These are phyloP conservation scores for Lecanoromycetidae sp. DNA, from an alignment of 2,329 filamentous ascomycete species.

Conservation along the genomic window DNA sequence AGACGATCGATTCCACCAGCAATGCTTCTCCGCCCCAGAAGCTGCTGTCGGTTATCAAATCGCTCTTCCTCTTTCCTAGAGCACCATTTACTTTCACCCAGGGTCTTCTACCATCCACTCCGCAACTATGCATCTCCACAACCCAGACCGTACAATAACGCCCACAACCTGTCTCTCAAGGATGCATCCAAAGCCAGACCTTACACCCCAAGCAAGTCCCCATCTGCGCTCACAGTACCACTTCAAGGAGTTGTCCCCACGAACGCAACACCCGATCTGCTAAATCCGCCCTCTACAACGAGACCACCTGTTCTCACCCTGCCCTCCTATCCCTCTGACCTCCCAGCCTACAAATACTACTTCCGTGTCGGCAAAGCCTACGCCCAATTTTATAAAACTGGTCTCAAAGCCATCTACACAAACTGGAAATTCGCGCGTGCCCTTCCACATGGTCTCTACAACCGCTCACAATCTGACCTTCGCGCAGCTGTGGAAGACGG, in stretches of 20 bases:
- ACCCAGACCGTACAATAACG: neutral
- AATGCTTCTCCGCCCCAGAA: neutral
- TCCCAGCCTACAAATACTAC: conserved; percentile 37
- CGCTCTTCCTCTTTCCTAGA: neutral
- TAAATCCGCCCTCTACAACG: conserved; percentile 44
- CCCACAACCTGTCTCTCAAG: too few species aligned
- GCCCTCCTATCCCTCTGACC: conserved; percentile 40
- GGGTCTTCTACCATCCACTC: neutral
- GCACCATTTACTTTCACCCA: neutral
- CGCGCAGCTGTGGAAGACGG: conserved; percentile 14
- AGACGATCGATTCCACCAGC: neutral
- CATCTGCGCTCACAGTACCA: neutral
- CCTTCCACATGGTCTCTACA: conserved; percentile 23
- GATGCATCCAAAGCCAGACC: neutral
- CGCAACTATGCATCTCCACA: conserved; percentile 2
- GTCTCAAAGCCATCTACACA: conserved; percentile 58
- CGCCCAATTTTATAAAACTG: conserved; percentile 74
- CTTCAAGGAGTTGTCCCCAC: neutral
- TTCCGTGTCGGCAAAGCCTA: conserved; percentile 62
- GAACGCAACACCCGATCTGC: neutral
- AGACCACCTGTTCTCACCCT: conserved; percentile 59
- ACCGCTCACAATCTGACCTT: conserved; percentile 11
- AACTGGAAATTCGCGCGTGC: conserved; percentile 44
- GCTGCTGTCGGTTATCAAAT: neutral
- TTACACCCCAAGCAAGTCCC: neutral